phyloP scores from a whole-genome alignment of 352 stramenopile species.

The Phytophthora sp. region DNA sequence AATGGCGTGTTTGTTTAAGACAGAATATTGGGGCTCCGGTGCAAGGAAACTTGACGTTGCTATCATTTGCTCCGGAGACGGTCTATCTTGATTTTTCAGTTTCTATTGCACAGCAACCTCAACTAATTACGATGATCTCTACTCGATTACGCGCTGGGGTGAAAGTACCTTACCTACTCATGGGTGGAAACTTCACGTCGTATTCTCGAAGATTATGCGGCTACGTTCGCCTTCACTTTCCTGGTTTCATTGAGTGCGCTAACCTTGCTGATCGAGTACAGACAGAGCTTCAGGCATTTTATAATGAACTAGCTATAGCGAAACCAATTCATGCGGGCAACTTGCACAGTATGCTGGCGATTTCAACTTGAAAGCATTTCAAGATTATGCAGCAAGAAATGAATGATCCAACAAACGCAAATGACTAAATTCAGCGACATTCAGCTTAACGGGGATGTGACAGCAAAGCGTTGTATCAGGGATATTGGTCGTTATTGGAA shows the following conservation, averaged over 20 bases:
- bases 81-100: background rate
- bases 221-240: background rate
- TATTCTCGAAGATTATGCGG: background rate
- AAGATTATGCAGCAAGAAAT: no score
- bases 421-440: no score
- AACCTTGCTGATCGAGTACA: background rate
- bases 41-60: background rate
- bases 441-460: no score
- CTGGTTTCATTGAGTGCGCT: background rate
- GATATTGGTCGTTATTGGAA: no score
- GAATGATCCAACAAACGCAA: no score
- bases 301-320: no score
- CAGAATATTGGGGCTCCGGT: background rate
- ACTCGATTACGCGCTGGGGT: background rate
- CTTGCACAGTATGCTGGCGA: no score
- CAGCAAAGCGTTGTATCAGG: no score
- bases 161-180: background rate
- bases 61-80: background rate
- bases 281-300: background rate
- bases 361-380: no score
- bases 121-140: background rate
- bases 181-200: background rate
- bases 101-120: no score
- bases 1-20: conserved; percentile 30
- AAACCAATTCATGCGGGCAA: no score